Percentiles rank a stretch among this genome's conserved stretches.
Conservation (phyloP, 2,329 filamentous ascomycete genomes). For the Xylaria digitata region DNA sequence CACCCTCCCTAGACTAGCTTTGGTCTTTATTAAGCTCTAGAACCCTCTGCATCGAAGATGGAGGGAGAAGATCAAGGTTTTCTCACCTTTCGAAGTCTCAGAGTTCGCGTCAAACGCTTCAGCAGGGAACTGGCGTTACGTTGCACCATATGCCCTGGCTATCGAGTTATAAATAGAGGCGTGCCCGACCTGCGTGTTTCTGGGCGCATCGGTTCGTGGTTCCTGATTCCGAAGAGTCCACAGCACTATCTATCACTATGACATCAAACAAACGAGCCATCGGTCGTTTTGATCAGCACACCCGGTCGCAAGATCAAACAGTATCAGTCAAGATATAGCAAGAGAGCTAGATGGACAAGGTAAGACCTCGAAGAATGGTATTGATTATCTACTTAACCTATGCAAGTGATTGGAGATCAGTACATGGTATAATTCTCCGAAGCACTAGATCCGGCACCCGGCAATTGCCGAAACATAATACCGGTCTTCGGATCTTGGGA, state of each 20-base stretch:
- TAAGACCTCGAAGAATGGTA: neutral
- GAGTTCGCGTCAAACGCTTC: neutral
- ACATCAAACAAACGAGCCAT: neutral
- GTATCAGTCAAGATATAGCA: neutral
- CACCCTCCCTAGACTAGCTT: conserved; percentile 3
- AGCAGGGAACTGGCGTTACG: neutral
- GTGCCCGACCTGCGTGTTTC: neutral
- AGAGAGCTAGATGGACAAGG: neutral
- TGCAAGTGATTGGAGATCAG: conserved; percentile 15
- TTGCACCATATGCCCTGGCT: neutral
- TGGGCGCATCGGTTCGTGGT: conserved; percentile 20
- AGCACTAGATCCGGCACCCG: neutral
- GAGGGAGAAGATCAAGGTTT: neutral
- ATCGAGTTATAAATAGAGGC: conserved; percentile 24
- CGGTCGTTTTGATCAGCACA: neutral
- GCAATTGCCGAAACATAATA: conserved; percentile 29
- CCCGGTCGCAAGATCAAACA: neutral
- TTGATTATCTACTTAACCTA: conserved; percentile 5
- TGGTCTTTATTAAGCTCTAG: neutral
- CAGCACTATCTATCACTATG: neutral
- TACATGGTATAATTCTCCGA: conserved; percentile 16
- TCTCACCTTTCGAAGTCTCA: conserved; percentile 7
- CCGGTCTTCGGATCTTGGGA: conserved; percentile 22
- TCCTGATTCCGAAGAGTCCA: conserved; percentile 19
- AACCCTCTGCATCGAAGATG: too few relatives aligned